phyloP scores from a whole-genome alignment of 1,139 yeast species.

The Wickerhamomyces sp. region DNA sequence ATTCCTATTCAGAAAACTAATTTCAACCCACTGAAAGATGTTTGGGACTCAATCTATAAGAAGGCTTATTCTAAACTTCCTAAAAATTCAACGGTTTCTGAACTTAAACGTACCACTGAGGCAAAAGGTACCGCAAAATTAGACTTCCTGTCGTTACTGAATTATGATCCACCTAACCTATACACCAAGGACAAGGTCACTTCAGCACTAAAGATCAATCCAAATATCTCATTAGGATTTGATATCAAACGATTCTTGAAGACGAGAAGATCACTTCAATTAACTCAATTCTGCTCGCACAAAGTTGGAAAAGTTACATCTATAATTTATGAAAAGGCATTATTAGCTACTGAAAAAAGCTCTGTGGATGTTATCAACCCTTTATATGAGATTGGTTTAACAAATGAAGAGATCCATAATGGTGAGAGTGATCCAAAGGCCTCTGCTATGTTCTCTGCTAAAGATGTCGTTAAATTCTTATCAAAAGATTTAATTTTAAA shows the following conservation, averaged over 20 bases:
- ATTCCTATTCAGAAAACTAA: constrained; percentile 37
- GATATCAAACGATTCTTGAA: constrained; percentile 67
- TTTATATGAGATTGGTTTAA: constrained; percentile 30
- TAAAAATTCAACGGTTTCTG: constrained; percentile 48
- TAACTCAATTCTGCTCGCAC: constrained; percentile 59
- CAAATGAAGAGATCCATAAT: constrained; percentile 30
- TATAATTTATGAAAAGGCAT: constrained; percentile 55
- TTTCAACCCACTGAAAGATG: constrained; percentile 45
- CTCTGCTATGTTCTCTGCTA: constrained; percentile 40
- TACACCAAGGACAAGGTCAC: constrained; percentile 31
- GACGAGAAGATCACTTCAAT: constrained; percentile 57
- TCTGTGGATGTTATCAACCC: constrained; percentile 40
- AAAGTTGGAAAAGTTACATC: constrained; percentile 71
- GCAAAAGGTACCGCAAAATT: constrained; percentile 59
- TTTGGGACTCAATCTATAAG: constrained; percentile 52
- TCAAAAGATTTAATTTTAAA: constrained; percentile 43
- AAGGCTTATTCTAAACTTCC: constrained; percentile 49
- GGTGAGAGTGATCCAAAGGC: constrained; percentile 29
- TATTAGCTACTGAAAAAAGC: constrained; percentile 53
- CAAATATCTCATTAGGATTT: constrained; percentile 52
- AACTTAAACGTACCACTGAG: constrained; percentile 59
- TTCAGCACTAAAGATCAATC: constrained; percentile 36
- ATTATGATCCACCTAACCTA: constrained; percentile 31
- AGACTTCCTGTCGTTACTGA: constrained; percentile 37
- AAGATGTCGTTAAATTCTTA: constrained; percentile 47